Evolutionary conservation across 169 alveolate species (phyloP).

Genomic region (Besnoitia besnoiti): DNA sequence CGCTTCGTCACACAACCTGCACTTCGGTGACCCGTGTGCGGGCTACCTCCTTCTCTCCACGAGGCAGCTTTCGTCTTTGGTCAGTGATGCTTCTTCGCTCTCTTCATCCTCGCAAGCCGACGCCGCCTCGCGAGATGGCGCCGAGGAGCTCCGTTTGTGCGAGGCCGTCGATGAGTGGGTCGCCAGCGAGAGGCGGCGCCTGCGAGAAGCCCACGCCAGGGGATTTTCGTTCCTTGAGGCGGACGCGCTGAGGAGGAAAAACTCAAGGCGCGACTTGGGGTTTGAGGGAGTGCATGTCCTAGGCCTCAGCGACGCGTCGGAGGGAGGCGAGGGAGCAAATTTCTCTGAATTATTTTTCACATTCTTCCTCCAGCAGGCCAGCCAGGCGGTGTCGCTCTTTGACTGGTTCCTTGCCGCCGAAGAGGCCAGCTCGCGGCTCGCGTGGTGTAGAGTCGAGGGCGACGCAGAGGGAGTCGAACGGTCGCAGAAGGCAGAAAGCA

Average conservation of each 20-base stretch:
- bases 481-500: not conserved
- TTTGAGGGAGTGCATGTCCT: too few relatives aligned
- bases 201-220: not conserved
- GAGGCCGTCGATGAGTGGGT: slow-evolving; percentile 22
- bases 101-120: not conserved
- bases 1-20: not conserved
- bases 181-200: not conserved
- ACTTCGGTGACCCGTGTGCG: not conserved
- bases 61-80: not conserved
- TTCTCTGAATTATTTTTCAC: not conserved
- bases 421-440: not conserved
- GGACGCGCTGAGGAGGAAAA: not conserved
- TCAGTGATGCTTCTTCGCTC: not conserved
- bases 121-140: not conserved
- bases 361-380: not conserved
- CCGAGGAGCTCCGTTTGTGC: not conserved
- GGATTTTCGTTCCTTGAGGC: not conserved
- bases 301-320: too few relatives aligned
- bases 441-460: not conserved
- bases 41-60: not conserved
- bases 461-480: not conserved
- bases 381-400: not conserved
- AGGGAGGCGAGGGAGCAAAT: not conserved
- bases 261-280: too few relatives aligned
- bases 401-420: not conserved